Conservation (phyloP, 805 yeast species). For the Sporopachydermia quercuum region DNA sequence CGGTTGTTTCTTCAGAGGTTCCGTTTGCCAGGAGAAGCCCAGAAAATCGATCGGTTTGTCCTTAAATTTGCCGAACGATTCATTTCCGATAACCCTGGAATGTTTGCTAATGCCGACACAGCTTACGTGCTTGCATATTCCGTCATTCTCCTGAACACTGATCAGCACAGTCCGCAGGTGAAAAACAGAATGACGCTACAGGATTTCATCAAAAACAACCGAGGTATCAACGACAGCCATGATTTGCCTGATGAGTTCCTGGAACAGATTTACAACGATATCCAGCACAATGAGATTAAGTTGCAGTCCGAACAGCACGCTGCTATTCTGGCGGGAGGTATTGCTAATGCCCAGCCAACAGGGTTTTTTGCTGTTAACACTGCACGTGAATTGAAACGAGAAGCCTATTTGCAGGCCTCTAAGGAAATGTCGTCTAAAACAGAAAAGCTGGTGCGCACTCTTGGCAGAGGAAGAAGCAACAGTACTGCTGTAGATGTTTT, state of each 20-base stretch:
- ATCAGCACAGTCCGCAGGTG: slow-evolving; percentile 79
- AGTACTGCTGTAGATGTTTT: slow-evolving; percentile 30
- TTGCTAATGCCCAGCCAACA: slow-evolving; percentile 22
- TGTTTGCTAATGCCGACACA: slow-evolving; percentile 65
- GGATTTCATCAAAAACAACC: slow-evolving; percentile 73
- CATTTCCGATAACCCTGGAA: slow-evolving; percentile 72
- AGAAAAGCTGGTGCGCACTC: slow-evolving; percentile 59
- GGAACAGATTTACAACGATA: slow-evolving; percentile 59
- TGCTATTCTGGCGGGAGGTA: slow-evolving; percentile 60
- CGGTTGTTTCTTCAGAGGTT: slow-evolving; percentile 74
- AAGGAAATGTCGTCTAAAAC: slow-evolving; percentile 83
- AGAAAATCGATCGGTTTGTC: slow-evolving; percentile 93
- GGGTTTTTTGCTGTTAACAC: slow-evolving; percentile 45
- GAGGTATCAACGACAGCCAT: slow-evolving; percentile 84
- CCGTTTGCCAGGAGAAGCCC: slow-evolving; percentile 96
- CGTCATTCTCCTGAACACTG: slow-evolving; percentile 86
- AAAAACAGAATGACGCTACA: slow-evolving; percentile 78
- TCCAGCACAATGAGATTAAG: slow-evolving; percentile 73
- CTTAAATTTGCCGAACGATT: slow-evolving; percentile 91
- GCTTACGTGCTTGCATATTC: slow-evolving; percentile 90
- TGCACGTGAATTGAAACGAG: slow-evolving; percentile 55
- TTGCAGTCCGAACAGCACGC: slow-evolving; percentile 89
- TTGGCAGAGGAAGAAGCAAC: slow-evolving; percentile 15
- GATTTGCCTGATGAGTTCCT: slow-evolving; percentile 68
- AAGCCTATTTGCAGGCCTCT: slow-evolving; percentile 86